Percentiles rank a stretch among this genome's conserved stretches.
Evolutionary conservation across 768 basidiomycete genomes (phyloP).

Genomic region (Tricholoma saponaceum): DNA sequence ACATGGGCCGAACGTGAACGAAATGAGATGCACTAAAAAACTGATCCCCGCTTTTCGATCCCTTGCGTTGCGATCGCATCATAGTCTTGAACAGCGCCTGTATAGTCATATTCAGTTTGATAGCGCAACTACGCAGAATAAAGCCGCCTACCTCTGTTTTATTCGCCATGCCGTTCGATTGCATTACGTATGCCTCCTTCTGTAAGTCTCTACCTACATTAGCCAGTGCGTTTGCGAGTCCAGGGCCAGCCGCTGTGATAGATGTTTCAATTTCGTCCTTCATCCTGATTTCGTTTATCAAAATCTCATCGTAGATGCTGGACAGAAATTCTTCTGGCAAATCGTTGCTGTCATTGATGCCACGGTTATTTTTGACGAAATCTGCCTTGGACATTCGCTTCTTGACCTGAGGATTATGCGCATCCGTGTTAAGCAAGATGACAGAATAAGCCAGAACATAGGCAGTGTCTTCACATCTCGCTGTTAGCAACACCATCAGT

Average conservation of each 20-base stretch:
- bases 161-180: conserved; percentile 93
- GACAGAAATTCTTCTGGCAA: conserved; percentile 83
- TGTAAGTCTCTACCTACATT: conserved; percentile 93
- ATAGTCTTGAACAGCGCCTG: conserved; percentile 91
- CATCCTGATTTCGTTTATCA: conserved; percentile 93
- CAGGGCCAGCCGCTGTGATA: conserved; percentile 50
- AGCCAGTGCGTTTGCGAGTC: conserved; percentile 77
- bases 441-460: conserved; percentile 95
- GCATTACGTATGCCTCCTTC: conserved; percentile 92
- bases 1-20: conserved; percentile 97
- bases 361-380: conserved; percentile 93
- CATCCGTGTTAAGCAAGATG: conserved; percentile 96
- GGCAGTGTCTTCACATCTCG: conserved; percentile 61
- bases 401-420: conserved; percentile 93
- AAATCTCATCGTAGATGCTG: conserved; percentile 87
- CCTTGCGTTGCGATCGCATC: conserved; percentile 88
- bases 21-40: conserved; percentile 97
- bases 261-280: conserved; percentile 88
- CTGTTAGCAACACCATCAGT: not conserved
- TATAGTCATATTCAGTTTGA: conserved; percentile 6
- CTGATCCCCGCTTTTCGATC: conserved; percentile 72
- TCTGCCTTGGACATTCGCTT: conserved; percentile 89
- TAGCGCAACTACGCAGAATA: conserved; percentile 3
- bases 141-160: conserved; percentile 78
- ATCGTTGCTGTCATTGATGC: conserved; percentile 89